phyloP scores from a whole-genome alignment of 1,284 basidiomycete species.

The Fistulina hepatica region DNA sequence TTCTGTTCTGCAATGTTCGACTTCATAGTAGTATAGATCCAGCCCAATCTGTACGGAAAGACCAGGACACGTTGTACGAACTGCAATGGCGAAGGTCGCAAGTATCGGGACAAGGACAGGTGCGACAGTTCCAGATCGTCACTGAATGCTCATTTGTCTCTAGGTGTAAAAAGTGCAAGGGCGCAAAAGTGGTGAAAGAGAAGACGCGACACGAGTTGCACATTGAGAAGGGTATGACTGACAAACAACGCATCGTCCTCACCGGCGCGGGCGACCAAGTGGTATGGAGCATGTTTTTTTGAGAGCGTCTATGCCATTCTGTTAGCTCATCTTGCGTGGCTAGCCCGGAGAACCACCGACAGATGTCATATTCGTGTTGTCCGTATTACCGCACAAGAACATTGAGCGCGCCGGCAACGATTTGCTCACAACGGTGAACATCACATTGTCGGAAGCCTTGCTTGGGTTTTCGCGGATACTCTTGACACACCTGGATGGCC shows the following conservation, averaged over 20 bases:
- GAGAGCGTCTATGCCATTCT: neutral
- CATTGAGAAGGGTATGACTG: slow-evolving; percentile 82
- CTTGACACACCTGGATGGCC: slow-evolving; percentile 82
- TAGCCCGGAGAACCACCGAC: slow-evolving; percentile 77
- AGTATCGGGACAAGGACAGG: slow-evolving; percentile 83
- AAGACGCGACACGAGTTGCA: slow-evolving; percentile 82
- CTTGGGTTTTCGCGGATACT: slow-evolving; percentile 83
- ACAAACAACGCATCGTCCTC: slow-evolving; percentile 80
- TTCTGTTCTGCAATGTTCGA: neutral
- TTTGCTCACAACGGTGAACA: slow-evolving; percentile 62
- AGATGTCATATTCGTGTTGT: slow-evolving; percentile 81
- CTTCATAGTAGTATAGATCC: slow-evolving; percentile 28
- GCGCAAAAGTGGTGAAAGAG: slow-evolving; percentile 73
- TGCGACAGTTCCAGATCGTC: slow-evolving; percentile 23
- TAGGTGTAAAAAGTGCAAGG: slow-evolving; percentile 96
- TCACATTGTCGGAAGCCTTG: slow-evolving; percentile 87
- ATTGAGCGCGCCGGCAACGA: slow-evolving; percentile 78
- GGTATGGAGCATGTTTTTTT: slow-evolving; percentile 32
- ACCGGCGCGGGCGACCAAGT: slow-evolving; percentile 85
- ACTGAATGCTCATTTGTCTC: slow-evolving; percentile 7
- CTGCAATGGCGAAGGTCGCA: slow-evolving; percentile 74
- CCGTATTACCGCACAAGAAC: slow-evolving; percentile 55
- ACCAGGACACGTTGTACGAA: slow-evolving; percentile 56
- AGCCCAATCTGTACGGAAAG: slow-evolving; percentile 38
- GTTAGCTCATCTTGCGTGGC: slow-evolving; percentile 11